Conservation (phyloP, 2,329 filamentous ascomycete species). For the Furcasterigmium furcatum region DNA sequence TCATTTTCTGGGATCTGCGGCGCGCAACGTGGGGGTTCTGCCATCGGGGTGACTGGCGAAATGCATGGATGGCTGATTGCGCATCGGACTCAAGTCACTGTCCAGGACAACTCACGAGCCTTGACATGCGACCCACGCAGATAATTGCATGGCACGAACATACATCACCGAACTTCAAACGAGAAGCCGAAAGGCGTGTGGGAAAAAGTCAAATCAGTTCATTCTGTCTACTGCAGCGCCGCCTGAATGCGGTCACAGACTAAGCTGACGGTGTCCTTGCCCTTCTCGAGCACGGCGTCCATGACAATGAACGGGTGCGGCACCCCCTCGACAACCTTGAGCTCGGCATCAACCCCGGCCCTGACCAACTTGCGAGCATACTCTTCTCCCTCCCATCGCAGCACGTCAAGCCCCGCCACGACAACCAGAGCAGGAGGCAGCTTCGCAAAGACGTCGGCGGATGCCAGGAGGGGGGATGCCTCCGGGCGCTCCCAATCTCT, state of each 20-base stretch:
- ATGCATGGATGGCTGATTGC: too few relatives aligned
- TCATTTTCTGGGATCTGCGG: too few relatives aligned
- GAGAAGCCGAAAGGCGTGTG: too few relatives aligned
- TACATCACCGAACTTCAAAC: too few relatives aligned
- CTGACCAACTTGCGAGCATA: slow-evolving; percentile 3
- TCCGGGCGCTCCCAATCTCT: not conserved
- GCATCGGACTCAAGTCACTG: too few relatives aligned
- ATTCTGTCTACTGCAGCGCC: too few relatives aligned
- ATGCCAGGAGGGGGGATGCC: slow-evolving; percentile 2
- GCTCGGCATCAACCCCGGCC: slow-evolving; percentile 1
- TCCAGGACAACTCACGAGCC: too few relatives aligned
- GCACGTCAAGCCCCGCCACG: slow-evolving; percentile 2
- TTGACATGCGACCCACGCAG: too few relatives aligned
- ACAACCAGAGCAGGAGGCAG: slow-evolving; percentile 2
- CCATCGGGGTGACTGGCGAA: too few relatives aligned
- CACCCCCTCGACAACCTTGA: slow-evolving; percentile 11
- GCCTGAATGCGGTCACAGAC: slow-evolving; percentile 1
- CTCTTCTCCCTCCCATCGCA: slow-evolving; percentile 7
- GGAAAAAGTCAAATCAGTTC: too few relatives aligned
- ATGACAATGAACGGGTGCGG: slow-evolving; percentile 1
- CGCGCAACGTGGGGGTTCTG: too few relatives aligned
- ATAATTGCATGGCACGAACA: too few relatives aligned
- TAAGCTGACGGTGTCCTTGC: slow-evolving; percentile 2
- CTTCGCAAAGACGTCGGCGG: not conserved
- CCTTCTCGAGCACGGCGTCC: not conserved